Percentiles rank a stretch among this genome's conserved stretches.
Evolutionary conservation across 139 green algal genomes (phyloP).

Genomic region (Dunaliella primolecta): DNA sequence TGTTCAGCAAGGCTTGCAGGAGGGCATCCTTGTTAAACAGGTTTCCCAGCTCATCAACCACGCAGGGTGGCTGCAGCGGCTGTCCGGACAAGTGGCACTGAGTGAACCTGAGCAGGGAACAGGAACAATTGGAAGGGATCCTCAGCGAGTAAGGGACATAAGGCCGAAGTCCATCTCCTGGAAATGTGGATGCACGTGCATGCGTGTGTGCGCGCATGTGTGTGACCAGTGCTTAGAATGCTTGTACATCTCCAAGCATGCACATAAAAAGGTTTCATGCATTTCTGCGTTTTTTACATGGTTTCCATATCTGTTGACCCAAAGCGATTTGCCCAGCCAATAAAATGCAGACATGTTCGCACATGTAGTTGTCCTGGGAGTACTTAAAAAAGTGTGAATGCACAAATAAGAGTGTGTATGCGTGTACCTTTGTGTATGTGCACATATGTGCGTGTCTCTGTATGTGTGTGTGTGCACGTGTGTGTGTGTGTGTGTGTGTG

Average conservation of each 20-base stretch:
- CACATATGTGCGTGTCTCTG: background rate
- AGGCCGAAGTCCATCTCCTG: background rate
- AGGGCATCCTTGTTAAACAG: slow-evolving; percentile 65
- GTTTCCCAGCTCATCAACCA: slow-evolving; percentile 76
- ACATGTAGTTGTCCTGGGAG: too few species aligned
- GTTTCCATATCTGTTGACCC: too few species aligned
- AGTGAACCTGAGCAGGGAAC: slow-evolving; percentile 52
- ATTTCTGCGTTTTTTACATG: too few species aligned
- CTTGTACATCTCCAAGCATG: too few species aligned
- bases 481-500: too few species aligned
- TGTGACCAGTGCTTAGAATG: too few species aligned
- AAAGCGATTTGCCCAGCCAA: too few species aligned
- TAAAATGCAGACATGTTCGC: too few species aligned
- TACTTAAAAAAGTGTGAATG: too few species aligned
- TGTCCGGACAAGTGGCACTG: slow-evolving; percentile 72
- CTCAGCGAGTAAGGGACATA: background rate
- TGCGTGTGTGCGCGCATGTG: slow-evolving; percentile 3
- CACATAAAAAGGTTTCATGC: too few species aligned
- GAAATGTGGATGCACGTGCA: background rate
- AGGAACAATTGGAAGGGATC: background rate
- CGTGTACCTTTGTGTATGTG: too few species aligned
- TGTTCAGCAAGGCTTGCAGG: slow-evolving; percentile 62
- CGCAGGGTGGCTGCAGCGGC: slow-evolving; percentile 62
- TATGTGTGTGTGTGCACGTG: background rate
- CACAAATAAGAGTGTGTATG: too few species aligned